These are phyloP conservation scores for Sistotremastrum niveocremeum DNA, from an alignment of 768 basidiomycete species.

Conservation along the genomic window DNA sequence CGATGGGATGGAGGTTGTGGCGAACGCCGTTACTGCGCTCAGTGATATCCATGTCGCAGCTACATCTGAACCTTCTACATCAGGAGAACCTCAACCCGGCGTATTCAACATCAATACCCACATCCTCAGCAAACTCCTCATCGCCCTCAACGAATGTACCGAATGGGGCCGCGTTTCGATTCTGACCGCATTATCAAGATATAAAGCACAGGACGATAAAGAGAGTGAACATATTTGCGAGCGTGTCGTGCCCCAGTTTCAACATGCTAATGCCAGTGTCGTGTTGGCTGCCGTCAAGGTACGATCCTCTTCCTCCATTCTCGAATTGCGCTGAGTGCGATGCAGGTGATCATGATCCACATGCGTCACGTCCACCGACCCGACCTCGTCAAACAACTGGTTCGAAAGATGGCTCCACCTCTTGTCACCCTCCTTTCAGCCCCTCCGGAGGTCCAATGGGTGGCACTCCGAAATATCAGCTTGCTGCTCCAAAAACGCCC, in stretches of 20 bases:
- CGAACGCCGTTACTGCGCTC: slow-evolving; percentile 88
- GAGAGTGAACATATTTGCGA: slow-evolving; percentile 99
- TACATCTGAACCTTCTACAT: slow-evolving; percentile 37
- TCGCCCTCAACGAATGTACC: slow-evolving; percentile 94
- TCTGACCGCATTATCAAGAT: slow-evolving; percentile 73
- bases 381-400: slow-evolving; percentile 70
- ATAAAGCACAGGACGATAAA: slow-evolving; percentile 73
- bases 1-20: too few relatives aligned
- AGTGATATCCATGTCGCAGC: slow-evolving; percentile 81
- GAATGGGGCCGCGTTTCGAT: slow-evolving; percentile 98
- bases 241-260: slow-evolving; percentile 95
- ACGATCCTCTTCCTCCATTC: slow-evolving; percentile 7
- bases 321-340: not conserved
- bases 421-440: slow-evolving; percentile 90
- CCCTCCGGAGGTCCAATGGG: slow-evolving; percentile 97
- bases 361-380: slow-evolving; percentile 73
- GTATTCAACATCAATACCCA: slow-evolving; percentile 73
- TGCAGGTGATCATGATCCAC: slow-evolving; percentile 93
- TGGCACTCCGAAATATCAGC: slow-evolving; percentile 92
- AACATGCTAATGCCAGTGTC: slow-evolving; percentile 92
- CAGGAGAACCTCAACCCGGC: slow-evolving; percentile 41
- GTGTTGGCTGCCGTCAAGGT: slow-evolving; percentile 96
- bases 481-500: slow-evolving; percentile 87
- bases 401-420: slow-evolving; percentile 97
- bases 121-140: slow-evolving; percentile 78